A percentile compares a stretch with the other conserved stretches of the same genome.
These are phyloP conservation scores for Spatholobus suberectus DNA, from an alignment of 306 rosid species.

Conservation along the genomic window DNA sequence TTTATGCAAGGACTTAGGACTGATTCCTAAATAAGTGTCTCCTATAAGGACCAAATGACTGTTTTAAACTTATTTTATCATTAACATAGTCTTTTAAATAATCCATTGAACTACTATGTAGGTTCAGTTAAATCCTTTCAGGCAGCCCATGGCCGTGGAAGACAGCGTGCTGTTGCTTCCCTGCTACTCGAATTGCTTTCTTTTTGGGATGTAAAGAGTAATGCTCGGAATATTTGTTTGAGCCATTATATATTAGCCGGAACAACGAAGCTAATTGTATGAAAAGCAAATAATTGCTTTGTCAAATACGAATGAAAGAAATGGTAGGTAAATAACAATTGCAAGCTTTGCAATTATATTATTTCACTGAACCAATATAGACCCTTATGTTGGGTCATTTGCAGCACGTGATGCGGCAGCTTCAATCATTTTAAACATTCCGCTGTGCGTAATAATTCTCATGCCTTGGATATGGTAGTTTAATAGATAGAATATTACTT, in stretches of 20 bases:
- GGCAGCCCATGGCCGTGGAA: constrained; percentile 84
- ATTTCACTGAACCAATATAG: background rate
- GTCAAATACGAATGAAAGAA: background rate
- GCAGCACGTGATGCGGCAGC: background rate
- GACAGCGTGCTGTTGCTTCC: constrained; percentile 79
- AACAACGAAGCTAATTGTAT: background rate
- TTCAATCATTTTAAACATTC: background rate
- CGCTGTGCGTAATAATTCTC: background rate
- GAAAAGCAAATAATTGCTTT: background rate
- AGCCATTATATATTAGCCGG: background rate
- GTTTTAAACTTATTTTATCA: background rate
- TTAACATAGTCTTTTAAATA: background rate
- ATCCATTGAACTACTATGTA: constrained; percentile 45
- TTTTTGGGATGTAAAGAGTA: constrained; percentile 66
- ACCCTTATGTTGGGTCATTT: background rate
- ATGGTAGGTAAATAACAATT: background rate
- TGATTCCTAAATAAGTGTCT: background rate
- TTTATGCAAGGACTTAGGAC: background rate
- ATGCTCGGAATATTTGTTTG: constrained; percentile 26
- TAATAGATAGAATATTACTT: background rate
- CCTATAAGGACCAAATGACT: background rate
- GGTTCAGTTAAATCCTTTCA: constrained; percentile 93
- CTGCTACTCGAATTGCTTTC: constrained; percentile 89
- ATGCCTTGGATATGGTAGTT: constrained; percentile 6
- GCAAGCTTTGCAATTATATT: background rate